Conservation (phyloP, 768 basidiomycete species). For the Lactarius trivialis region DNA sequence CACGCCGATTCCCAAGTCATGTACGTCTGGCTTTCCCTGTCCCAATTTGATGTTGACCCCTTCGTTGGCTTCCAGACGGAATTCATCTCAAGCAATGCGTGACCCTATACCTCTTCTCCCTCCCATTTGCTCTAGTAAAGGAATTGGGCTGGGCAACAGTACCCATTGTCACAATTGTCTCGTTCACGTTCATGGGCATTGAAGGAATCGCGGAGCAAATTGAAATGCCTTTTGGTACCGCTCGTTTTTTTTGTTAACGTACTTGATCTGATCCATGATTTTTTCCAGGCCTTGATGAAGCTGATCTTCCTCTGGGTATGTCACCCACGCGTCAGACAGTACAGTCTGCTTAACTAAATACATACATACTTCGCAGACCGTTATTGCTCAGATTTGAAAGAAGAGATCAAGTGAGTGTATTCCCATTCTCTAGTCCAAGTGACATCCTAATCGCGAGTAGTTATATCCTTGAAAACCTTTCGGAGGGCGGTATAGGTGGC, state of each 20-base stretch:
- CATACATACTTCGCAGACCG: conserved; percentile 45
- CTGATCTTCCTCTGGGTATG: conserved; percentile 71
- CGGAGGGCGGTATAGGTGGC: conserved; percentile 68
- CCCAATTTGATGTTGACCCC: conserved; percentile 9
- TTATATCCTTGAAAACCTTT: conserved; percentile 61
- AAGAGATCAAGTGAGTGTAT: conserved; percentile 67
- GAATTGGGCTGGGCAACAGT: conserved; percentile 81
- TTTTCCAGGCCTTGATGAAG: conserved; percentile 36
- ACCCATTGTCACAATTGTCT: conserved; percentile 78
- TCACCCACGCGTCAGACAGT: background rate
- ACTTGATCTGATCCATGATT: background rate
- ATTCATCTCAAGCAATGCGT: conserved; percentile 95
- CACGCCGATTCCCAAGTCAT: conserved; percentile 75
- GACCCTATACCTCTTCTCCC: conserved; percentile 84
- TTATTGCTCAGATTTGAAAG: conserved; percentile 80
- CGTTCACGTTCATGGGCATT: conserved; percentile 90
- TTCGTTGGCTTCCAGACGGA: conserved; percentile 45
- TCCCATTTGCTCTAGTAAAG: conserved; percentile 80
- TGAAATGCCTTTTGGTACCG: conserved; percentile 86
- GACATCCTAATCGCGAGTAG: conserved; percentile 31
- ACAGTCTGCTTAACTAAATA: background rate
- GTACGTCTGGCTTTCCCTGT: conserved; percentile 33
- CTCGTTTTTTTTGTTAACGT: background rate
- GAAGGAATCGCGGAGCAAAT: conserved; percentile 95
- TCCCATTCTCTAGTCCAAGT: background rate